These are phyloP conservation scores for Blastobotrys indianensis DNA, from an alignment of 1,139 yeast species.

Conservation along the genomic window DNA sequence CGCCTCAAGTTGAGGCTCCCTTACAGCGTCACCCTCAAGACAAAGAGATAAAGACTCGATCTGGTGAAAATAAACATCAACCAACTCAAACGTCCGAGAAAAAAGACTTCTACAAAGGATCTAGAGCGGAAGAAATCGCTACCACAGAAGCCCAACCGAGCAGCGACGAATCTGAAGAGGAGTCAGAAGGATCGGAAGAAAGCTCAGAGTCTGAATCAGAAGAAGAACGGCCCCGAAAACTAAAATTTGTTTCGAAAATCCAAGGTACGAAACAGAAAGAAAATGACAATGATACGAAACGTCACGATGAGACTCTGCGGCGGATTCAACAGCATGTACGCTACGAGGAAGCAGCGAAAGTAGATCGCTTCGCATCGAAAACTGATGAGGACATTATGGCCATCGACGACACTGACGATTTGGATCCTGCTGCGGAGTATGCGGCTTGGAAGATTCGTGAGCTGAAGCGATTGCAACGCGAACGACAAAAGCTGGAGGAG, in stretches of 20 bases:
- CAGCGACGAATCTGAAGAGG: constrained; percentile 12
- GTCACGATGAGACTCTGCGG: constrained; percentile 20
- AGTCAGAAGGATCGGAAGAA: constrained; percentile 14
- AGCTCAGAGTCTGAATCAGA: constrained; percentile 11
- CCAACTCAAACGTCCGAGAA: constrained; percentile 4
- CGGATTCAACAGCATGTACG: constrained; percentile 21
- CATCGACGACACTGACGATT: constrained; percentile 51
- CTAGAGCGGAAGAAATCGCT: constrained; percentile 6
- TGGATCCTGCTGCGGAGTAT: constrained; percentile 45
- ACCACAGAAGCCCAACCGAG: constrained; percentile 11
- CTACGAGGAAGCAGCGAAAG: constrained; percentile 17
- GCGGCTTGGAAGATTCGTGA: constrained; percentile 46
- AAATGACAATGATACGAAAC: constrained; percentile 5
- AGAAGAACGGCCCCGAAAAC: constrained; percentile 13
- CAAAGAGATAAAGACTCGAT: too few relatives aligned
- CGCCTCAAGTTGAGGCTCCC: too few relatives aligned
- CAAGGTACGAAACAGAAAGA: constrained; percentile 7
- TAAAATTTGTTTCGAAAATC: constrained; percentile 26
- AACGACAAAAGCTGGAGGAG: constrained; percentile 35
- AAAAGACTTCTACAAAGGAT: constrained; percentile 26
- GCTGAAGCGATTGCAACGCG: constrained; percentile 40
- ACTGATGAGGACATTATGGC: constrained; percentile 30
- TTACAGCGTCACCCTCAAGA: too few relatives aligned
- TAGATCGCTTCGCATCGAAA: constrained; percentile 13
- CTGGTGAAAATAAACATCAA: not conserved